A percentile compares a stretch with the other conserved stretches of the same genome.
Conservation (phyloP, 2,329 filamentous ascomycete species). For the Colletotrichum sp. region DNA sequence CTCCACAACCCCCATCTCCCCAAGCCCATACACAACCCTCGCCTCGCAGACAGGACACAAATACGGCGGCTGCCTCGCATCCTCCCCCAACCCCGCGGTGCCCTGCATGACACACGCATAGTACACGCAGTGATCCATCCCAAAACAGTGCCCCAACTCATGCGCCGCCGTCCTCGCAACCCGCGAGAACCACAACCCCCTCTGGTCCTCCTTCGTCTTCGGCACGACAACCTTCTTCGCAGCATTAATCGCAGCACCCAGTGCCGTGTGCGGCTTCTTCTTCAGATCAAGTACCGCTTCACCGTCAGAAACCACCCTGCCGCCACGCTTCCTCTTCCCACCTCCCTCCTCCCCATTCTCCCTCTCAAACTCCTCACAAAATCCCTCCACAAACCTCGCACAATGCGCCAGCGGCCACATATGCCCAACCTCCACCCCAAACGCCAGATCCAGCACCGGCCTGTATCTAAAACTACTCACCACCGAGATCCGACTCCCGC, state of each 20-base stretch:
- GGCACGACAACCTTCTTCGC: slow-evolving; percentile 23
- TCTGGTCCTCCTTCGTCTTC: slow-evolving; percentile 28
- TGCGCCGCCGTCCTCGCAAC: slow-evolving; percentile 64
- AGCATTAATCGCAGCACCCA: slow-evolving; percentile 40
- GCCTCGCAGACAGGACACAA: slow-evolving; percentile 63
- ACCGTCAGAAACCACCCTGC: background rate
- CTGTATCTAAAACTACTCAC: slow-evolving; percentile 68
- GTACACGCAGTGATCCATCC: slow-evolving; percentile 68
- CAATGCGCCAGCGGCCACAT: slow-evolving; percentile 72
- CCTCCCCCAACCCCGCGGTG: slow-evolving; percentile 60
- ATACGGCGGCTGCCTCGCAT: slow-evolving; percentile 67
- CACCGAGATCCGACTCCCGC: slow-evolving; percentile 64
- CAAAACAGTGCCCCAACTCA: slow-evolving; percentile 72
- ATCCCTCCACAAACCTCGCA: slow-evolving; percentile 46
- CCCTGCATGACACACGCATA: slow-evolving; percentile 71
- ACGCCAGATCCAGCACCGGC: slow-evolving; percentile 49
- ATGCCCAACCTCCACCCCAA: slow-evolving; percentile 50
- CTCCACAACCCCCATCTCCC: slow-evolving; percentile 26
- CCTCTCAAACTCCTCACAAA: slow-evolving; percentile 29
- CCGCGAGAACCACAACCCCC: slow-evolving; percentile 61
- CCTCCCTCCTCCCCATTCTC: background rate
- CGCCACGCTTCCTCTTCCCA: background rate
- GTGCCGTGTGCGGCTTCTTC: slow-evolving; percentile 23
- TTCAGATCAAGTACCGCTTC: background rate
- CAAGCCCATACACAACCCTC: slow-evolving; percentile 50